Conservation (phyloP, 1,284 basidiomycete species). For the Apiotrichum sp. region DNA sequence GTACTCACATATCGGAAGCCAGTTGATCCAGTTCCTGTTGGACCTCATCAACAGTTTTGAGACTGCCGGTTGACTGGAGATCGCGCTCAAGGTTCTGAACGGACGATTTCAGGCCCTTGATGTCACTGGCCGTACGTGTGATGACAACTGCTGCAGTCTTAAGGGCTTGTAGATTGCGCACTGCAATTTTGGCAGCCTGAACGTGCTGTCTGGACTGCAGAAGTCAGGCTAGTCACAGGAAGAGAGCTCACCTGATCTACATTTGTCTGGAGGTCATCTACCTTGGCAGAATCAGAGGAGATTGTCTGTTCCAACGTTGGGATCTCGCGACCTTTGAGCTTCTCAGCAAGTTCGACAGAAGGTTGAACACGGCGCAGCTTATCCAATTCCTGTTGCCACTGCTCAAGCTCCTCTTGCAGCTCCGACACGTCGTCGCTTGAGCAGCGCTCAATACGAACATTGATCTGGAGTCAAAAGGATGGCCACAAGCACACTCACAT, state of each 20-base stretch:
- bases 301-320: constrained; percentile 63
- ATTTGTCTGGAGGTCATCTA: constrained; percentile 53
- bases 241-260: constrained; percentile 51
- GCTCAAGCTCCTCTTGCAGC: constrained; percentile 52
- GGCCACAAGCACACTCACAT: constrained; percentile 50
- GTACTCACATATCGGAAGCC: constrained; percentile 60
- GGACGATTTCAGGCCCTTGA: constrained; percentile 60
- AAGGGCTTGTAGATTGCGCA: constrained; percentile 59
- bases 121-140: constrained; percentile 59
- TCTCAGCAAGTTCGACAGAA: constrained; percentile 42
- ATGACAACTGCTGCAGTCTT: constrained; percentile 63
- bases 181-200: constrained; percentile 35
- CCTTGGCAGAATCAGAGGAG: constrained; percentile 53
- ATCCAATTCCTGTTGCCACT: constrained; percentile 60
- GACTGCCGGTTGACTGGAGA: constrained; percentile 63
- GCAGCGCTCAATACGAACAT: constrained; percentile 36
- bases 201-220: constrained; percentile 31
- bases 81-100: constrained; percentile 63
- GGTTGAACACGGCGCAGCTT: constrained; percentile 58
- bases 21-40: constrained; percentile 65
- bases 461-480: constrained; percentile 47
- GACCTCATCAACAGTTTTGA: constrained; percentile 76
- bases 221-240: not conserved
- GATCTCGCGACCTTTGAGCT: constrained; percentile 58
- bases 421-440: constrained; percentile 30